Evolutionary conservation across 139 green algal genomes (phyloP), one percentile per base, ranked within the genome.

Genomic region (Prasinococcaceae sp.): DNA sequence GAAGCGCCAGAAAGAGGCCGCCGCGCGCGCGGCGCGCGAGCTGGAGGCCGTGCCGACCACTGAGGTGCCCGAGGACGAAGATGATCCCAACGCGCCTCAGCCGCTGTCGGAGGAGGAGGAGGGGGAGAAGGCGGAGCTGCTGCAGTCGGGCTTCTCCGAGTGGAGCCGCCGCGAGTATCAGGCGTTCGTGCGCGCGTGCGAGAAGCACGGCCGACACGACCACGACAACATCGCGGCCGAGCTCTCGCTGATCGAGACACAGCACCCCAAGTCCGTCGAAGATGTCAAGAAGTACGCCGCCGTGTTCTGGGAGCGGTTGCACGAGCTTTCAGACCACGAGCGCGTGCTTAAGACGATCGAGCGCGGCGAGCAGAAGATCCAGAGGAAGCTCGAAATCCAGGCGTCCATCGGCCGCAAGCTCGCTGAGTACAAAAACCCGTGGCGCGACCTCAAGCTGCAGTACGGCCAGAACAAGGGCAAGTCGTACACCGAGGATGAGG

Each of bases 401-500:
- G 61, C 77, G 37, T 78, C 81, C 8, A 82, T 99, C 17, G 72
- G 67, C 6, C 57, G 58, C 54, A 99, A 99, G 81, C 71, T 99
- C 60, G 79, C 80, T 28, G 61, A 72, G 33, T 97, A 96, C 79
- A 74, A 74, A 28, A 96, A 99, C 79, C 92, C 92, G 17, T 96
- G 86, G 90, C 72, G 78, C 33, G 83, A 87, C 37, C 68, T 89
- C 47, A 80, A 79, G 61, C 73, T 97, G 32, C 59, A 77, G 51
- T 97, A 97, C 57, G 90, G 90, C 30, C 70, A 83, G 50, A 92
- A 88, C 77, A 93, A 93, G 71, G 84, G 87, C 65, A 97, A 97
- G 73, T 80, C 84, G 0, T 99, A 90, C 75, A 96, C 82, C 9
- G 92, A 99, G 77, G 92, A 99, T 60, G 89, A 95, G 77, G 92